Conservation (phyloP, 495 filamentous ascomycete genomes). For the Thermochaetoides thermophila region DNA sequence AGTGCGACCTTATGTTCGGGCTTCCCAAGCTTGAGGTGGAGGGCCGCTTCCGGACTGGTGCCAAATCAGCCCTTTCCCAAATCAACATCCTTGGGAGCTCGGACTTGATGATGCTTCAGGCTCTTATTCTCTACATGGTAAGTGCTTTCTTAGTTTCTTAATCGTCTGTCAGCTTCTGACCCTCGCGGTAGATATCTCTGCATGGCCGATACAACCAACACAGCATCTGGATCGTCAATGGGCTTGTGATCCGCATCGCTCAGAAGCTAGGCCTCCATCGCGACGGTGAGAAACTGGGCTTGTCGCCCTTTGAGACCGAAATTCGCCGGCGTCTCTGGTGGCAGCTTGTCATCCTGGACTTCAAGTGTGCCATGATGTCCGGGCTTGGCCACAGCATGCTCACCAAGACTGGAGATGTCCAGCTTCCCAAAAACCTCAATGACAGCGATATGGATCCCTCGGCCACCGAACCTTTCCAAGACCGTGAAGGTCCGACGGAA, state of each 20-base stretch:
- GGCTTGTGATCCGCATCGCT: slow-evolving; percentile 47
- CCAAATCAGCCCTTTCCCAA: slow-evolving; percentile 15
- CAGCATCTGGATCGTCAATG: slow-evolving; percentile 36
- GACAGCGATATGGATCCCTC: slow-evolving; percentile 43
- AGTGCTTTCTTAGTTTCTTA: slow-evolving; percentile 3
- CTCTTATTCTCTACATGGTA: slow-evolving; percentile 39
- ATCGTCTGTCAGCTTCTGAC: slow-evolving; percentile 4
- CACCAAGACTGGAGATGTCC: slow-evolving; percentile 33
- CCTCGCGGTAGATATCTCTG: slow-evolving; percentile 25
- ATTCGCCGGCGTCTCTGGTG: slow-evolving; percentile 59
- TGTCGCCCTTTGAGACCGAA: slow-evolving; percentile 52
- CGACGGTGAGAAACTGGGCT: slow-evolving; percentile 50
- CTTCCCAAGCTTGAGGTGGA: too few relatives aligned
- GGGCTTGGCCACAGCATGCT: slow-evolving; percentile 45
- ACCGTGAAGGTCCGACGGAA: slow-evolving; percentile 45
- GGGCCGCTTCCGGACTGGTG: slow-evolving; percentile 31
- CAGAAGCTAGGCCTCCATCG: slow-evolving; percentile 61
- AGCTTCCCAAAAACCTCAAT: slow-evolving; percentile 37
- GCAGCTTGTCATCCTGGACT: slow-evolving; percentile 56
- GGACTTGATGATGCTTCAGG: slow-evolving; percentile 39
- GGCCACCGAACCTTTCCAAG: slow-evolving; percentile 38
- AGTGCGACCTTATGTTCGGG: slow-evolving; percentile 32
- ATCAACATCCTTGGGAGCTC: slow-evolving; percentile 24
- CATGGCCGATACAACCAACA: slow-evolving; percentile 37
- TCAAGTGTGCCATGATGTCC: slow-evolving; percentile 40